Percentiles rank a stretch among this genome's conserved stretches.
Evolutionary conservation across 2,329 filamentous ascomycete species (phyloP).

Genomic region (Trichocomaceae sp.): DNA sequence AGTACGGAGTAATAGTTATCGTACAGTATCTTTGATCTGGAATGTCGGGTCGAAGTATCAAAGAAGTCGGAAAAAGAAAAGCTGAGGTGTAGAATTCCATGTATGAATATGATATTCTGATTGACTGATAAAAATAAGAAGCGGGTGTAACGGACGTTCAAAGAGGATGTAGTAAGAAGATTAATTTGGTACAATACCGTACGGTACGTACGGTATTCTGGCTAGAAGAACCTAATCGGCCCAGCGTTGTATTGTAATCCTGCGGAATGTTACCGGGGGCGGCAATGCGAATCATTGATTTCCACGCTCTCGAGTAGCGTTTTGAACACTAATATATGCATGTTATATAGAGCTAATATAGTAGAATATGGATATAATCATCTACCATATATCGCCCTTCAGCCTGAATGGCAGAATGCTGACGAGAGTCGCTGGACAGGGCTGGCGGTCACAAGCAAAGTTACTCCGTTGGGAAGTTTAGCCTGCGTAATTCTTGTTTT

Average conservation of each 20-base stretch:
- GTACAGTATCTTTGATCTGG: neutral
- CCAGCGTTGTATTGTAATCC: neutral
- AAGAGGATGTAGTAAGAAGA: neutral
- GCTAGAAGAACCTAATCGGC: neutral
- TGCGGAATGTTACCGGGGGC: neutral
- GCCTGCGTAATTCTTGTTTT: too few relatives aligned
- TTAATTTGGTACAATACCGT: neutral
- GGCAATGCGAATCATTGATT: neutral
- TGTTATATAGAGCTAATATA: too few relatives aligned
- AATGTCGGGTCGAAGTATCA: neutral
- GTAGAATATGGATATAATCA: too few relatives aligned
- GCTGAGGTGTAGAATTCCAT: neutral
- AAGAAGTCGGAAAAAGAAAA: neutral
- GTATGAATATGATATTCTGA: neutral
- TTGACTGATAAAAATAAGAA: neutral
- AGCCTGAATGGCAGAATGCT: too few relatives aligned
- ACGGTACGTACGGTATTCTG: neutral
- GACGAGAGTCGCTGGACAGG: neutral
- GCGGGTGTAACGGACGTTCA: neutral
- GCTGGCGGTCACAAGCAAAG: slow-evolving; percentile 4
- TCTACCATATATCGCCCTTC: too few relatives aligned
- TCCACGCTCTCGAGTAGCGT: too few relatives aligned
- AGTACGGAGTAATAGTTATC: too few relatives aligned
- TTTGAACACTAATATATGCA: too few relatives aligned
- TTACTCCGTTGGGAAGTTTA: slow-evolving; percentile 4